These are phyloP conservation scores for Kernera saxatilis DNA, from an alignment of 345 rosid species.

Conservation along the genomic window DNA sequence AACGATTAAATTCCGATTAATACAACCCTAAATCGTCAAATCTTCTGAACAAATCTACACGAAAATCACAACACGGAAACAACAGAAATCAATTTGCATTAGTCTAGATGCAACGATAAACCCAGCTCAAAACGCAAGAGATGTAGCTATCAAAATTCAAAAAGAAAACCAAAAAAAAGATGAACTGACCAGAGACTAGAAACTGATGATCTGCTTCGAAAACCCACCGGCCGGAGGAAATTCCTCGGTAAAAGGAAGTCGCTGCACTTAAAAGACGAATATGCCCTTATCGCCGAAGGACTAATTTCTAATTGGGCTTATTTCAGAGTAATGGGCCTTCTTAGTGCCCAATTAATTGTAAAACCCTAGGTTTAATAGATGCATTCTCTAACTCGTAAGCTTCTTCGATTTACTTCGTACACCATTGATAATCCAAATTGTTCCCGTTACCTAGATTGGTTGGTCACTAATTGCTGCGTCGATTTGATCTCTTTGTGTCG, in stretches of 20 bases:
- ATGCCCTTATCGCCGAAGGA: background rate
- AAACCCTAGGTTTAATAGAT: conserved; percentile 28
- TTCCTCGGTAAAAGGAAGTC: background rate
- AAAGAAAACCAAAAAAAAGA: background rate
- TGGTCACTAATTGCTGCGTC: background rate
- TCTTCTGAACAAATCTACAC: conserved; percentile 2
- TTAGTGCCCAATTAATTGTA: conserved; percentile 2
- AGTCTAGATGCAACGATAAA: background rate
- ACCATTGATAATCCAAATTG: background rate
- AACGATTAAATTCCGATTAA: background rate
- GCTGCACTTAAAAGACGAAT: background rate
- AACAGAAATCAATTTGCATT: background rate
- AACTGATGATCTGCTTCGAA: conserved; percentile 23
- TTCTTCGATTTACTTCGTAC: background rate
- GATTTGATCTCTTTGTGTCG: background rate
- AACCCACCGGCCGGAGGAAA: conserved; percentile 19
- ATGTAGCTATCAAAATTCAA: background rate
- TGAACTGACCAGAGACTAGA: conserved; percentile 21
- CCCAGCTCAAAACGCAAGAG: background rate
- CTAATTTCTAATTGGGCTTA: background rate
- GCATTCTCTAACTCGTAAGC: background rate
- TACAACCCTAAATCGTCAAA: background rate
- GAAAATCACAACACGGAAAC: background rate
- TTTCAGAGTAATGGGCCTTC: background rate
- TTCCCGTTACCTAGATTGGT: background rate